Evolutionary conservation across 805 yeast species (phyloP).

Genomic region (Spathaspora hagerdaliae): DNA sequence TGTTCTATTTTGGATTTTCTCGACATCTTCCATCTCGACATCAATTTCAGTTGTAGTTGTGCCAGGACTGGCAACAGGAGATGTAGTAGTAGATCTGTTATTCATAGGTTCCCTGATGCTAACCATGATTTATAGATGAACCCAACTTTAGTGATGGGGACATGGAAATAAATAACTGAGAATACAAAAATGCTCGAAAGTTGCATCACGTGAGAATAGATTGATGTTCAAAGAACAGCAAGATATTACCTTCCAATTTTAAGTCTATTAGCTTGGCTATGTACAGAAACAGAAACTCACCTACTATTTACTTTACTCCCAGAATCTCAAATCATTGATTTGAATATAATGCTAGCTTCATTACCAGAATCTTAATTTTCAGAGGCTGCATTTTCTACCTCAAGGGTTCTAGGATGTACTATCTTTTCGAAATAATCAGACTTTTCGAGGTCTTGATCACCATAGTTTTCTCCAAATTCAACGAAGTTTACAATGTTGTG

Average conservation of each 20-base stretch:
- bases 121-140: not conserved
- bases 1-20: constrained; percentile 6
- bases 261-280: too few relatives aligned
- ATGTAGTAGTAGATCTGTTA: constrained; percentile 1
- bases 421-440: constrained; percentile 33
- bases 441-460: constrained; percentile 32
- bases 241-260: too few relatives aligned
- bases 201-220: too few relatives aligned
- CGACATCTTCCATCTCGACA: constrained; percentile 3
- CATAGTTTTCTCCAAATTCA: constrained; percentile 57
- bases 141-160: too few relatives aligned
- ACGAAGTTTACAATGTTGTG: constrained; percentile 73
- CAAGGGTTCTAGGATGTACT: constrained; percentile 23
- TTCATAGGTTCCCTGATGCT: not conserved
- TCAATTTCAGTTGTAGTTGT: constrained; percentile 1
- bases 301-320: too few relatives aligned
- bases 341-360: not conserved
- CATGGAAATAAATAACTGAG: too few relatives aligned
- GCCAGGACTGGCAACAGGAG: constrained; percentile 1
- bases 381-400: constrained; percentile 8
- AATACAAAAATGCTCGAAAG: too few relatives aligned
- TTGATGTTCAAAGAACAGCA: too few relatives aligned
- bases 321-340: too few relatives aligned
- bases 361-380: too few relatives aligned
- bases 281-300: too few relatives aligned